phyloP scores from a whole-genome alignment of 2,329 filamentous ascomycete genomes.

The Verticillium tricorpus region DNA sequence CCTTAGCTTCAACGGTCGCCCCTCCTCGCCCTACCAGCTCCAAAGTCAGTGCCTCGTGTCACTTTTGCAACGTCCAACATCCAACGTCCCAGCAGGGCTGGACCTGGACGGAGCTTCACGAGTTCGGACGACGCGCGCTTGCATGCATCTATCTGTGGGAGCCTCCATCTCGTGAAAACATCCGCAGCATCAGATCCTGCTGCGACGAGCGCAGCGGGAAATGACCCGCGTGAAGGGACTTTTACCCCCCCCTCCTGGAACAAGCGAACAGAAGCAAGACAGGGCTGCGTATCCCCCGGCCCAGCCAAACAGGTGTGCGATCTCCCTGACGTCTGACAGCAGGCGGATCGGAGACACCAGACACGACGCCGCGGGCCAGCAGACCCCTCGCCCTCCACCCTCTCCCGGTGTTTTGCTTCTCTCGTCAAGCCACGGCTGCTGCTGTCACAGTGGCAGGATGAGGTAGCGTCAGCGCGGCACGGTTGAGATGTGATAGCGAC shows the following conservation, averaged over 20 bases:
- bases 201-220: neutral
- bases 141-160: neutral
- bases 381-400: neutral
- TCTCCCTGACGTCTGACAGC: constrained; percentile 8
- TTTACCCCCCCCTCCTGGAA: neutral
- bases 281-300: neutral
- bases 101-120: neutral
- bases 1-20: too few relatives aligned
- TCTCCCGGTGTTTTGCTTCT: neutral
- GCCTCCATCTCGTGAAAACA: neutral
- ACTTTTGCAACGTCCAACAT: neutral
- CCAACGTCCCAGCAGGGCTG: neutral
- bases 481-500: neutral
- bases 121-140: neutral
- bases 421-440: neutral
- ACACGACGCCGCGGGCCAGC: neutral
- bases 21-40: too few relatives aligned
- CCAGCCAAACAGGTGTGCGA: constrained; percentile 4
- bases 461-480: neutral
- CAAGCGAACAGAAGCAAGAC: neutral
- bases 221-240: neutral
- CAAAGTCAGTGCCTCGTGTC: too few relatives aligned
- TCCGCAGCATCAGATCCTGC: neutral
- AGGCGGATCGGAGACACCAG: constrained; percentile 8
- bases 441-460: neutral